These are phyloP conservation scores for Lomentospora prolificans DNA, from an alignment of 2,329 filamentous ascomycete species.

Conservation along the genomic window DNA sequence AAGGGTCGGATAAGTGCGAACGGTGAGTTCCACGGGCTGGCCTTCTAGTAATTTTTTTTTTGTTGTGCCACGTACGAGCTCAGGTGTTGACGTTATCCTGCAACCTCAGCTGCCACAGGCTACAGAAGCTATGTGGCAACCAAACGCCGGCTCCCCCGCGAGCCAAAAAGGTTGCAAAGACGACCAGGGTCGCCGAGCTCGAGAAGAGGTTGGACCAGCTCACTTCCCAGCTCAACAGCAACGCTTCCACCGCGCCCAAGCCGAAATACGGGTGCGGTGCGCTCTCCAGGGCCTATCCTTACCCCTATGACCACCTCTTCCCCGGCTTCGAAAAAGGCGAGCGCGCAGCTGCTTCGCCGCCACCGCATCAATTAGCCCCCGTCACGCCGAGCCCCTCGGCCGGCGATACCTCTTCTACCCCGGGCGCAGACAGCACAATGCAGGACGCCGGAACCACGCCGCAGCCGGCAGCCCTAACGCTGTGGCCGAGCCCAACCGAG, in stretches of 20 bases:
- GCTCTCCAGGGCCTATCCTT: neutral
- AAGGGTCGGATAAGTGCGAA: slow-evolving; percentile 32
- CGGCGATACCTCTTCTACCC: neutral
- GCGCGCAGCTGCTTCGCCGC: neutral
- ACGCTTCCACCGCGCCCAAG: slow-evolving; percentile 9
- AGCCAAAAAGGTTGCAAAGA: slow-evolving; percentile 34
- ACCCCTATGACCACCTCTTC: slow-evolving; percentile 10
- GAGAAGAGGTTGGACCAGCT: slow-evolving; percentile 40
- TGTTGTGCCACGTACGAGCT: neutral
- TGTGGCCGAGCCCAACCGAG: slow-evolving; percentile 33
- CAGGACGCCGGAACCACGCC: slow-evolving; percentile 11
- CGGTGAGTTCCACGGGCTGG: slow-evolving; percentile 24
- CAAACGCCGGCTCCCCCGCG: slow-evolving; percentile 38
- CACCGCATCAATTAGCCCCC: neutral
- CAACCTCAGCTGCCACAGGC: slow-evolving; percentile 33
- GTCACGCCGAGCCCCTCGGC: neutral
- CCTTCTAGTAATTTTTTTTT: slow-evolving; percentile 2
- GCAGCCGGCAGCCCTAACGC: slow-evolving; percentile 15
- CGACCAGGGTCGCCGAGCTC: slow-evolving; percentile 39
- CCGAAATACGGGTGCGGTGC: neutral
- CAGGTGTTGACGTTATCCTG: neutral
- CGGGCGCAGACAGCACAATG: neutral
- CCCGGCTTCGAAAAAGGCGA: neutral
- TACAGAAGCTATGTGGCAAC: slow-evolving; percentile 35
- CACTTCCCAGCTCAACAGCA: slow-evolving; percentile 31